These are phyloP conservation scores for Strobilomyces confusus DNA, from an alignment of 768 basidiomycete genomes.

Conservation along the genomic window DNA sequence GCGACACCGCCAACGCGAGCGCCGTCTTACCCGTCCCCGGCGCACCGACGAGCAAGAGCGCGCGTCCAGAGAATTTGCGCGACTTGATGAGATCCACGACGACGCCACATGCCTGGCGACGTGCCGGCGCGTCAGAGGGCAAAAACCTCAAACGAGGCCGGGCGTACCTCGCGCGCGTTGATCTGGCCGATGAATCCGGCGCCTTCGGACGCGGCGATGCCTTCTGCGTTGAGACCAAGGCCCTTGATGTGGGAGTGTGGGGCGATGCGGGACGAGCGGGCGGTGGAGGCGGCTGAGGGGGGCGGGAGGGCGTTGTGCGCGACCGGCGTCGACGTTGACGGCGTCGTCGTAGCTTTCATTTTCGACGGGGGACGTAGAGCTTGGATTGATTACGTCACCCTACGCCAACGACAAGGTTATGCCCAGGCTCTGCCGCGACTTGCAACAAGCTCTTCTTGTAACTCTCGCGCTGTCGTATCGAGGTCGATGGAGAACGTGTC, in stretches of 20 bases:
- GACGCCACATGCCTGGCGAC: constrained; percentile 78
- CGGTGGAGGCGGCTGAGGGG: constrained; percentile 44
- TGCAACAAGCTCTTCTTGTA: too few relatives aligned
- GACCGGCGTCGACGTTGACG: constrained; percentile 51
- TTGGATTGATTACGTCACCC: too few relatives aligned
- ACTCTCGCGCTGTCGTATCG: too few relatives aligned
- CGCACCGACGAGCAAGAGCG: constrained; percentile 87
- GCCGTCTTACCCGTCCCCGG: constrained; percentile 99
- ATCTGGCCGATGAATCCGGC: constrained; percentile 91
- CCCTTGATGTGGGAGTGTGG: constrained; percentile 98
- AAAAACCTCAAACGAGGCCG: background rate
- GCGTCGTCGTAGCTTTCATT: constrained; percentile 40
- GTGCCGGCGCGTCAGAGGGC: background rate
- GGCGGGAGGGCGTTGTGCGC: constrained; percentile 73
- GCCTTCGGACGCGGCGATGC: constrained; percentile 63
- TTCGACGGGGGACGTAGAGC: background rate
- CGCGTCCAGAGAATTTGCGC: constrained; percentile 90
- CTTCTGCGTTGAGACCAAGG: constrained; percentile 83
- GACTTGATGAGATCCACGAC: constrained; percentile 87
- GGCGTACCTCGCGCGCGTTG: constrained; percentile 80
- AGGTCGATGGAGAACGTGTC: too few relatives aligned
- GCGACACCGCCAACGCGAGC: constrained; percentile 89
- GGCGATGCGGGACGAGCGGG: constrained; percentile 44
- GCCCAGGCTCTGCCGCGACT: too few relatives aligned
- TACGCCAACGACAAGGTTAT: too few relatives aligned